These are phyloP conservation scores for Annulohypoxylon stygium DNA, from an alignment of 495 filamentous ascomycete species.

Conservation along the genomic window DNA sequence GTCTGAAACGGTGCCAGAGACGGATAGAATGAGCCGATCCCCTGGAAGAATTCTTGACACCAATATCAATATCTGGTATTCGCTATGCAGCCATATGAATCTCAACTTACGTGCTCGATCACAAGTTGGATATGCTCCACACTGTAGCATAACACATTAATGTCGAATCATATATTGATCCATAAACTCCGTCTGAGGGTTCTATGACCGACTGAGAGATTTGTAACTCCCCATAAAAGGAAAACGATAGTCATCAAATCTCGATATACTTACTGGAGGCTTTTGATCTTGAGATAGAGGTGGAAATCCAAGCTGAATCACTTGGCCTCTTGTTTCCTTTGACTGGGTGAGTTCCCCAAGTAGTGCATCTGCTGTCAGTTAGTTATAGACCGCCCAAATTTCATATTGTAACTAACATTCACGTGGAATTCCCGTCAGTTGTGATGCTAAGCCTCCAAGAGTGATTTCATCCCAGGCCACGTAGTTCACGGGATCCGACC, in stretches of 20 bases:
- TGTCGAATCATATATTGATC: not conserved
- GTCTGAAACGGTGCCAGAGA: constrained; percentile 54
- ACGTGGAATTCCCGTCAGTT: constrained; percentile 65
- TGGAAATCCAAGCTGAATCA: constrained; percentile 55
- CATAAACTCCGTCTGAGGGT: not conserved
- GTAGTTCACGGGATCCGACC: constrained; percentile 50
- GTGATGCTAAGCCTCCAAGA: constrained; percentile 66
- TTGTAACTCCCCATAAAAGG: not conserved
- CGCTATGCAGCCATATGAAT: not conserved
- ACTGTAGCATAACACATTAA: constrained; percentile 41
- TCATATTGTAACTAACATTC: constrained; percentile 50
- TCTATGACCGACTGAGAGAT: not conserved
- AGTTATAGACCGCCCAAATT: not conserved
- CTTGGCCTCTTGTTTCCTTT: constrained; percentile 45
- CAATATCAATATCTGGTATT: not conserved
- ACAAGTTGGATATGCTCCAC: constrained; percentile 57
- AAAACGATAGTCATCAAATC: not conserved
- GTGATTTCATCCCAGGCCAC: constrained; percentile 69
- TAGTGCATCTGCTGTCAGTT: constrained; percentile 55
- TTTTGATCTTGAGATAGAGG: constrained; percentile 58
- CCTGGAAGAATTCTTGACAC: constrained; percentile 55
- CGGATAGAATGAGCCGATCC: constrained; percentile 53
- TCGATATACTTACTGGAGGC: constrained; percentile 48
- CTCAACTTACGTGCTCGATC: constrained; percentile 50
- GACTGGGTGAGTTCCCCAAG: constrained; percentile 59